These are phyloP conservation scores for Botryotinia narcissicola DNA, from an alignment of 2,329 filamentous ascomycete species.

Conservation along the genomic window DNA sequence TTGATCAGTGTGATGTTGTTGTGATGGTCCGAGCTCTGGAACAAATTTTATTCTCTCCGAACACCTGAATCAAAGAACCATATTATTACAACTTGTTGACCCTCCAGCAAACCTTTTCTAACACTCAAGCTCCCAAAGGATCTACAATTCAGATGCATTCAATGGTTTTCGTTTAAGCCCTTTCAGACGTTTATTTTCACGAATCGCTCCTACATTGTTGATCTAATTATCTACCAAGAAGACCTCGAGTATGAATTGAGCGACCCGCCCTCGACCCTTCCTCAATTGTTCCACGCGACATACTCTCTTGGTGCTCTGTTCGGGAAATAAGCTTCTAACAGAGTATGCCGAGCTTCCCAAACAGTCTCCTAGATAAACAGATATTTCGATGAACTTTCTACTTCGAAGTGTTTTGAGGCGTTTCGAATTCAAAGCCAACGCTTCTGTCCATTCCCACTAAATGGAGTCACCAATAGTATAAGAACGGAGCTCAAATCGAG, in stretches of 20 bases:
- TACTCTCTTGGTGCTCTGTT: neutral
- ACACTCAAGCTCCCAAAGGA: neutral
- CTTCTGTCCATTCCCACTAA: neutral
- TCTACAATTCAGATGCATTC: neutral
- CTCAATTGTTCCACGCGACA: neutral
- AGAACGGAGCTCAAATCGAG: neutral
- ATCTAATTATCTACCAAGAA: neutral
- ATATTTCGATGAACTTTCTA: neutral
- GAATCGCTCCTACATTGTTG: neutral
- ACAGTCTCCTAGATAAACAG: neutral
- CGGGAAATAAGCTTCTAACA: neutral
- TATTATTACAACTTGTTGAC: neutral
- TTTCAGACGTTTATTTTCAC: neutral
- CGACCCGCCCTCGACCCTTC: neutral
- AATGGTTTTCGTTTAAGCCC: fast-evolving
- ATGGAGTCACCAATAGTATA: neutral
- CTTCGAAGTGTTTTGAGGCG: neutral
- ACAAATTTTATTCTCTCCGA: neutral
- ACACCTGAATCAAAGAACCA: neutral
- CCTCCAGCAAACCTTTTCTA: neutral
- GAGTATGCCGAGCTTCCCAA: neutral
- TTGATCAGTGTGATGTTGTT: neutral
- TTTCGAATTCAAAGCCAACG: neutral
- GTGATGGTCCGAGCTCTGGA: neutral
- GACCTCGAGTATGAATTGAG: neutral